These are phyloP conservation scores for Pouteria glomerata DNA, from an alignment of 148 eudicot genomes.

Conservation along the genomic window DNA sequence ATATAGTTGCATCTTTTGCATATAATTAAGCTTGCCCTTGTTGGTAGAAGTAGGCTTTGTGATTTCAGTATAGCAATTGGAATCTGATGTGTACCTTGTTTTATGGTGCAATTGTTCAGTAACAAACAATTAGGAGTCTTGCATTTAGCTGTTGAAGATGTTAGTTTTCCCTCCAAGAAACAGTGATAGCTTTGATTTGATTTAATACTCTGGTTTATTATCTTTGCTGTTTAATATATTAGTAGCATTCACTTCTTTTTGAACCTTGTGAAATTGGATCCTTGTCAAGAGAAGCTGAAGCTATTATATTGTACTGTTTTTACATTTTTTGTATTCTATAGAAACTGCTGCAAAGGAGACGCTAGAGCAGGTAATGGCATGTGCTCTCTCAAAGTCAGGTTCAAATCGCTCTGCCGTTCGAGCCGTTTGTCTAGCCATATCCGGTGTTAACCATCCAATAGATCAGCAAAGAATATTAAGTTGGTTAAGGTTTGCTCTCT, in stretches of 20 bases:
- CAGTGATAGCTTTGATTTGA: background rate
- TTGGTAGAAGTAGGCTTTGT: no score
- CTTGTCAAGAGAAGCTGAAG: background rate
- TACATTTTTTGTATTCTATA: conserved; percentile 13
- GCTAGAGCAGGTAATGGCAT: conserved; percentile 67
- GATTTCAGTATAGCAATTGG: no score
- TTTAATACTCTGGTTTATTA: background rate
- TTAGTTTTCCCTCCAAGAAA: background rate
- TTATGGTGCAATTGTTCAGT: background rate
- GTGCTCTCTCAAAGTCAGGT: conserved; percentile 51
- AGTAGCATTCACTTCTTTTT: background rate
- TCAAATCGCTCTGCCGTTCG: conserved; percentile 53
- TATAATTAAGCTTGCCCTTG: no score
- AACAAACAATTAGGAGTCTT: background rate
- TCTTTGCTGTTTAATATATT: background rate
- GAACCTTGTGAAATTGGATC: background rate
- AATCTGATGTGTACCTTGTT: background rate
- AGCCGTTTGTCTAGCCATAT: conserved; percentile 77
- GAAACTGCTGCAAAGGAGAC: conserved; percentile 76
- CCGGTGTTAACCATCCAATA: conserved; percentile 76
- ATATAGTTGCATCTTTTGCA: no score
- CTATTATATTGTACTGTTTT: background rate
- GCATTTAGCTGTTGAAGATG: background rate
- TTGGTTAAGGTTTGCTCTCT: conserved; percentile 57
- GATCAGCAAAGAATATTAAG: conserved; percentile 59